A percentile compares a stretch with the other conserved stretches of the same genome.
Conservation (phyloP, 306 rosid species). For the Quercus rubra region DNA sequence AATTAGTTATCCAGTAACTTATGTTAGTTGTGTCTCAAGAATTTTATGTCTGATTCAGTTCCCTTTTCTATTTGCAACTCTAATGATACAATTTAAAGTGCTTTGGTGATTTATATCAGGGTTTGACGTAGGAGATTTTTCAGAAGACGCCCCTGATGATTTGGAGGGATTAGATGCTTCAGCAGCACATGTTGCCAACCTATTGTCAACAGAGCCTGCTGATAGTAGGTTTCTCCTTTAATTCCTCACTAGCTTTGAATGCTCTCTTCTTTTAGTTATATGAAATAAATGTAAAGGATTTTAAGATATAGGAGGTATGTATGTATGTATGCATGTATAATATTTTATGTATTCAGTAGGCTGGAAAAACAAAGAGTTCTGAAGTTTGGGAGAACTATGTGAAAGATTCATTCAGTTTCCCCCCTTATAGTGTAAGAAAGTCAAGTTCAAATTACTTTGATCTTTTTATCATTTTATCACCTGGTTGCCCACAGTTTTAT, state of each 20-base stretch:
- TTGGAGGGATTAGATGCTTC: slow-evolving; percentile 95
- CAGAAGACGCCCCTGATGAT: slow-evolving; percentile 74
- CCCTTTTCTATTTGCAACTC: neutral
- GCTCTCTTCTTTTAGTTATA: slow-evolving; percentile 4
- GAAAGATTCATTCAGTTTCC: neutral
- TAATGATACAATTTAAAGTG: slow-evolving; percentile 20
- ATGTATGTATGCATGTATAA: neutral
- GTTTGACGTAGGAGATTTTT: slow-evolving; percentile 84
- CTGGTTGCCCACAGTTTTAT: neutral
- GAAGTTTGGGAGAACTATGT: neutral
- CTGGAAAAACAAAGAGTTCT: neutral
- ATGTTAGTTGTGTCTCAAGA: slow-evolving; percentile 11
- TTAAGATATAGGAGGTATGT: neutral
- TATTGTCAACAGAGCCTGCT: slow-evolving; percentile 93
- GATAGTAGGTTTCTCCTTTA: slow-evolving; percentile 54
- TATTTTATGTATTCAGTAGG: neutral
- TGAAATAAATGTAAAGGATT: neutral
- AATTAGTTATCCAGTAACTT: slow-evolving; percentile 8
- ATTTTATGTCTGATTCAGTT: slow-evolving; percentile 9
- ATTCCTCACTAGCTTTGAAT: slow-evolving; percentile 14
- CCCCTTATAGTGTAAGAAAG: neutral
- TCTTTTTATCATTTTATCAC: neutral
- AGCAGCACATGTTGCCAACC: slow-evolving; percentile 91
- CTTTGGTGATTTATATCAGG: slow-evolving; percentile 49
- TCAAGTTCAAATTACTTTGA: neutral